These are phyloP conservation scores for Oryza rufipogon DNA, from an alignment of 176 grass and related monocot species.

Conservation along the genomic window DNA sequence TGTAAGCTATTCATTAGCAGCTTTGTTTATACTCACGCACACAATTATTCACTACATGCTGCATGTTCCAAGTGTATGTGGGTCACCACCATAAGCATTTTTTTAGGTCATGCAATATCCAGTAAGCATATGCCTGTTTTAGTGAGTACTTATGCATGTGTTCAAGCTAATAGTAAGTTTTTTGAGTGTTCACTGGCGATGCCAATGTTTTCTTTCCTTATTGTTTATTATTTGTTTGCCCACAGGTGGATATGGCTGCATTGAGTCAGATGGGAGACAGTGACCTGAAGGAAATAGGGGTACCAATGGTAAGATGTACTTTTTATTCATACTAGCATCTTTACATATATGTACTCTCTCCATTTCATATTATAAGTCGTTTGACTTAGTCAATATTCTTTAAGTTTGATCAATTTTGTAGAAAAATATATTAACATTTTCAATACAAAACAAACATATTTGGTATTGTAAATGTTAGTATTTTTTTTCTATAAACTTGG, in stretches of 20 bases:
- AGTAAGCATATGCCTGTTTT: slow-evolving; percentile 15
- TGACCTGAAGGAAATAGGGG: slow-evolving; percentile 93
- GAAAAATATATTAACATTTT: no score
- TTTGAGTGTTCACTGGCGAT: slow-evolving; percentile 11
- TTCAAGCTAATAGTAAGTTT: slow-evolving; percentile 5
- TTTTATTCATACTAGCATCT: slow-evolving; percentile 11
- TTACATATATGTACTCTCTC: background rate
- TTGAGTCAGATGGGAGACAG: slow-evolving; percentile 88
- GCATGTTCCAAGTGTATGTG: background rate
- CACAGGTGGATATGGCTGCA: slow-evolving; percentile 87
- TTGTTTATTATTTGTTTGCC: slow-evolving; percentile 35
- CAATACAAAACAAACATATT: no score
- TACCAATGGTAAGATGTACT: slow-evolving; percentile 77
- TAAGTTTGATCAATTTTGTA: no score
- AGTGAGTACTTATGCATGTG: background rate
- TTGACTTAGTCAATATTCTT: no score
- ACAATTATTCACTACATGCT: background rate
- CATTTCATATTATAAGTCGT: no score
- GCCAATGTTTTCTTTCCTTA: background rate
- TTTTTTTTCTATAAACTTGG: no score
- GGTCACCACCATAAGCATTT: background rate
- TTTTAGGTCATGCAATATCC: background rate
- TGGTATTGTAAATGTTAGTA: no score
- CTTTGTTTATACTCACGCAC: slow-evolving; percentile 5
- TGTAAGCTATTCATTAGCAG: background rate